phyloP scores from a whole-genome alignment of 208 protist genomes.

The Trypanosoma melophagium region DNA sequence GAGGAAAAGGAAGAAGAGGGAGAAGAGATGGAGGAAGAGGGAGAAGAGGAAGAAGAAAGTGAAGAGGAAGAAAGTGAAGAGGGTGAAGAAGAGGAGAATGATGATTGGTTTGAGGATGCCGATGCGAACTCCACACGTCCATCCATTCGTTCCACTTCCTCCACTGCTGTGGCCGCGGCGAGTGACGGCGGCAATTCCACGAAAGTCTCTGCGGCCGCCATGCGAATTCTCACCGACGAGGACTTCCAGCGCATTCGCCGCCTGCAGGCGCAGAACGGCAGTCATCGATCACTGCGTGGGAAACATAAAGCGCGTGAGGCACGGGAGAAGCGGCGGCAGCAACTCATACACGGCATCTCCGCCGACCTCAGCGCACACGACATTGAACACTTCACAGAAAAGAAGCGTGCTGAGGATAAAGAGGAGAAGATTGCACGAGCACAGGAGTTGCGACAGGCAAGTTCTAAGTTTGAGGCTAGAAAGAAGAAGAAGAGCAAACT shows the following conservation, averaged over 20 bases:
- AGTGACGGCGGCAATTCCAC: constrained; percentile 32
- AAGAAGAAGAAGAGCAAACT: constrained; percentile 91
- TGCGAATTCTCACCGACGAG: constrained; percentile 74
- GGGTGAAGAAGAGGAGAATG: constrained; percentile 30
- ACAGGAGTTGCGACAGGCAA: constrained; percentile 74
- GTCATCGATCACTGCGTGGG: constrained; percentile 68
- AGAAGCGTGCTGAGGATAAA: constrained; percentile 74
- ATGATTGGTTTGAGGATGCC: constrained; percentile 75
- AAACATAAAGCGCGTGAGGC: constrained; percentile 69
- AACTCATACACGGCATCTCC: constrained; percentile 81
- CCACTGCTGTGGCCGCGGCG: constrained; percentile 35
- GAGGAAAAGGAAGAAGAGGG: constrained; percentile 44
- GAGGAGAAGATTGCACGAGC: constrained; percentile 84
- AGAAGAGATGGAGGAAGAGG: constrained; percentile 19
- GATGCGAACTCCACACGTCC: constrained; percentile 27
- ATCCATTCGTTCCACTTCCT: constrained; percentile 1
- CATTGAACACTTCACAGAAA: constrained; percentile 87
- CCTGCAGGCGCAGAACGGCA: constrained; percentile 69
- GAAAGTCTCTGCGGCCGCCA: constrained; percentile 41
- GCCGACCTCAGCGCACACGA: constrained; percentile 73
- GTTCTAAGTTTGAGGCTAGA: constrained; percentile 85
- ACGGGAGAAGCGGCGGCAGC: constrained; percentile 47
- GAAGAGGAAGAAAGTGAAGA: constrained; percentile 38
- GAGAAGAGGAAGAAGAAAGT: constrained; percentile 29
- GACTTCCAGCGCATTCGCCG: constrained; percentile 85